Percentiles rank a stretch among this genome's conserved stretches.
Evolutionary conservation across 306 rosid genomes (phyloP).

Genomic region (Ormosia emarginata): DNA sequence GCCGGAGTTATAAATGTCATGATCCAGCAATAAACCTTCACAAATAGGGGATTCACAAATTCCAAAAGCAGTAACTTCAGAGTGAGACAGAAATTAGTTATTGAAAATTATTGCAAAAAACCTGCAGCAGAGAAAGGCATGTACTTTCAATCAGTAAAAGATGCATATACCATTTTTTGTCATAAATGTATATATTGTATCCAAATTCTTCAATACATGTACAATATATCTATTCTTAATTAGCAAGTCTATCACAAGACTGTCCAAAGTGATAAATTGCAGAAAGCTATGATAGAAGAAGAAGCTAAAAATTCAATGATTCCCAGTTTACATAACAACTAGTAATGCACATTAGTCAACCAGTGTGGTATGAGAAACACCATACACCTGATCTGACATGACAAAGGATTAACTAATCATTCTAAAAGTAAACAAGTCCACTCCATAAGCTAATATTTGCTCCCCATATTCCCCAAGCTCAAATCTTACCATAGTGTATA

Average conservation of each 20-base stretch:
- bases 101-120: not conserved
- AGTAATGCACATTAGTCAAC: slow-evolving; percentile 1
- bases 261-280: slow-evolving; percentile 16
- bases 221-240: not conserved
- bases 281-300: not conserved
- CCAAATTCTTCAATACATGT: not conserved
- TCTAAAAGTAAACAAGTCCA: not conserved
- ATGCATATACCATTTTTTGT: not conserved
- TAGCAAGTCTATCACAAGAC: not conserved
- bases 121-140: slow-evolving; percentile 43
- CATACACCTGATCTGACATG: not conserved
- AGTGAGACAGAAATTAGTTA: slow-evolving; percentile 5
- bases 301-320: not conserved
- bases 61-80: slow-evolving; percentile 23
- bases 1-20: slow-evolving; percentile 17
- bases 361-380: not conserved
- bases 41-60: slow-evolving; percentile 23
- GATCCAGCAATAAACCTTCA: slow-evolving; percentile 31
- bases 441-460: slow-evolving; percentile 9
- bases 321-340: not conserved
- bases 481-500: not conserved
- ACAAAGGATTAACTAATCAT: slow-evolving; percentile 13
- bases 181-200: not conserved
- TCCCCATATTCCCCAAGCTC: not conserved
- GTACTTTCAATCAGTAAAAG: slow-evolving; percentile 25